Base-by-base conservation (phyloP, 805 yeast species). In the Pichia californica region DNA sequence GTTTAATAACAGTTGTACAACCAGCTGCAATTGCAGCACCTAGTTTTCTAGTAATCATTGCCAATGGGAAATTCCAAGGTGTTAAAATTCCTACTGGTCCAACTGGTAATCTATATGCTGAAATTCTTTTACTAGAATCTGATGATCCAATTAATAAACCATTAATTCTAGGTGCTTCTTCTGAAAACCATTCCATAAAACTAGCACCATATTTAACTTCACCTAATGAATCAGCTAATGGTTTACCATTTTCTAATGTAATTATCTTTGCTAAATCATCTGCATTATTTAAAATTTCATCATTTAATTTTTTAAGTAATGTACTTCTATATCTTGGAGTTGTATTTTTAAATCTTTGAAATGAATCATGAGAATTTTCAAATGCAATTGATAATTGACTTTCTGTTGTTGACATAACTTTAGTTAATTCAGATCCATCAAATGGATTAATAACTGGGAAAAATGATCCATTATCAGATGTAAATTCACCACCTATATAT, bases 1-100 rank as follows among this genome's bases (percentile, higher is more conserved):
- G 93, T 63, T 83, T 84, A 48, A 85, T 68, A 14, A 85, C 86
- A 2, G 81, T 62, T 4, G 93, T 79, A 59, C 91, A 84, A 1
- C 94, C 94, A 7, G 87, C 83, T n/a, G 93, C 91, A 19, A 83
- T 57, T 0, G 87, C 87, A 19, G 91, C 88, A 10, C 83, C 88
- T 41, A 79, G 62, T 58, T 83, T 83, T 45, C 88, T 66, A 3
- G 88, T 74, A 45, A 81, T 79, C 88, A 82, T 83, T 3, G 89
- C 86, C 11, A 79, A 66, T 2, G 94, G 94, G 61, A 85, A 85
- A 62, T 85, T 85, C 91, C 93, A 85, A 1, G 93, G 93, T 1
- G 91, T 82, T 54, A 83, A 59, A 40, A 84, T 77, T 1, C 88
- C 89, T 52, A 84, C 81, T 0, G 83, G 88, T 2, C 94, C 94